These are phyloP conservation scores for Luffa aegyptiaca DNA, from an alignment of 306 rosid genomes.

Conservation along the genomic window DNA sequence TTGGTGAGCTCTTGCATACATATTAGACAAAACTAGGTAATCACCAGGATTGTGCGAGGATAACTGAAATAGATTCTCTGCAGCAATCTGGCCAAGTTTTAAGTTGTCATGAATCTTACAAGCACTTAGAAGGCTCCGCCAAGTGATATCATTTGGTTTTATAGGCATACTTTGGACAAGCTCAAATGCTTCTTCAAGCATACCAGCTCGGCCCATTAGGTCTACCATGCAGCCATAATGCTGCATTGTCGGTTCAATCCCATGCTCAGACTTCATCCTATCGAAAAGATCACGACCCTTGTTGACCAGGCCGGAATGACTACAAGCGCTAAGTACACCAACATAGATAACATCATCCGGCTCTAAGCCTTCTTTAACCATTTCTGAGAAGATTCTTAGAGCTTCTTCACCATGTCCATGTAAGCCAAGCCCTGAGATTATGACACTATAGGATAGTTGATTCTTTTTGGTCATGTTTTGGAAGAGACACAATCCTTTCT, in stretches of 20 bases:
- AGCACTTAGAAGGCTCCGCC: constrained; percentile 82
- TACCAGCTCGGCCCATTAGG: constrained; percentile 63
- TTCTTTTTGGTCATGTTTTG: constrained; percentile 54
- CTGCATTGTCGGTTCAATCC: constrained; percentile 50
- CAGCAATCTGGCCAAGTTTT: constrained; percentile 53
- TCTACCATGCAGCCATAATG: constrained; percentile 86
- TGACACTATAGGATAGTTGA: constrained; percentile 48
- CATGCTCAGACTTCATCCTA: constrained; percentile 46
- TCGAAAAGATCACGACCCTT: constrained; percentile 51
- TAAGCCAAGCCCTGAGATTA: constrained; percentile 72
- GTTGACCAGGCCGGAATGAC: constrained; percentile 57
- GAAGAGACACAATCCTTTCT: constrained; percentile 45
- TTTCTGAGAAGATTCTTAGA: constrained; percentile 42
- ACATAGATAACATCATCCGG: constrained; percentile 64
- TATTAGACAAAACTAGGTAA: constrained; percentile 52
- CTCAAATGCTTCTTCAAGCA: constrained; percentile 54
- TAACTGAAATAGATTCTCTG: constrained; percentile 33
- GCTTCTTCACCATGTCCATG: constrained; percentile 75
- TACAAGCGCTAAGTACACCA: constrained; percentile 62
- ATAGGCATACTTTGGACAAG: constrained; percentile 46
- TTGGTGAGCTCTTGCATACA: constrained; percentile 53
- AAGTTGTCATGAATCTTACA: constrained; percentile 58
- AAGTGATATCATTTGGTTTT: constrained; percentile 50
- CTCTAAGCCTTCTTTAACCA: constrained; percentile 50
- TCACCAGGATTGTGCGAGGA: constrained; percentile 46